Evolutionary conservation across 2,329 filamentous ascomycete species (phyloP).

Genomic region (Ceratocystis lukuohia): DNA sequence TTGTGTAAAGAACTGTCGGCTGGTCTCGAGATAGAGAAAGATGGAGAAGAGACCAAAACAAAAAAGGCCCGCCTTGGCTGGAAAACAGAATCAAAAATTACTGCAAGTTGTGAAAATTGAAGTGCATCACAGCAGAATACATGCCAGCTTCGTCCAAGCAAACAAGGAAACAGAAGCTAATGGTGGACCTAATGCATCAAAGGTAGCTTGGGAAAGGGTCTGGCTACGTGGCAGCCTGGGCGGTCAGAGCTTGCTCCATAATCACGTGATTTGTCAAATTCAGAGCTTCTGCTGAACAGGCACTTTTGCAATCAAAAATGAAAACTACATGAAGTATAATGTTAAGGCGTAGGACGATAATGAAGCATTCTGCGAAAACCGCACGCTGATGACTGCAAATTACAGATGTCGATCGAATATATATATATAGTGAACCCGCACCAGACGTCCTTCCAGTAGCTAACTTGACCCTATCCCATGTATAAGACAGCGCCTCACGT

Average conservation of each 20-base stretch:
- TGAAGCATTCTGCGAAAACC: not conserved
- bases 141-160: not conserved
- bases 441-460: too few relatives aligned
- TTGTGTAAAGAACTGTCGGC: not conserved
- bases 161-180: not conserved
- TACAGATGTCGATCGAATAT: not conserved
- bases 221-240: constrained; percentile 7
- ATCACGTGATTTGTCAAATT: not conserved
- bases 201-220: constrained; percentile 4
- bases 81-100: not conserved
- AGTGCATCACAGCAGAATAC: not conserved
- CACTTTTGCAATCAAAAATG: too few relatives aligned
- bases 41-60: not conserved
- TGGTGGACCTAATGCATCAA: not conserved
- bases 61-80: not conserved
- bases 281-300: not conserved
- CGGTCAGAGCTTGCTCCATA: not conserved
- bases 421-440: not conserved
- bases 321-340: too few relatives aligned
- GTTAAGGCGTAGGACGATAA: too few relatives aligned
- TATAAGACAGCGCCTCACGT: not conserved
- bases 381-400: not conserved
- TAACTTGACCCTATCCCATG: too few relatives aligned
- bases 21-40: not conserved
- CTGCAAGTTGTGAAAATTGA: not conserved